Evolutionary conservation across 75 land plant genomes (phyloP).

Genomic region (Sequoia sempervirens): DNA sequence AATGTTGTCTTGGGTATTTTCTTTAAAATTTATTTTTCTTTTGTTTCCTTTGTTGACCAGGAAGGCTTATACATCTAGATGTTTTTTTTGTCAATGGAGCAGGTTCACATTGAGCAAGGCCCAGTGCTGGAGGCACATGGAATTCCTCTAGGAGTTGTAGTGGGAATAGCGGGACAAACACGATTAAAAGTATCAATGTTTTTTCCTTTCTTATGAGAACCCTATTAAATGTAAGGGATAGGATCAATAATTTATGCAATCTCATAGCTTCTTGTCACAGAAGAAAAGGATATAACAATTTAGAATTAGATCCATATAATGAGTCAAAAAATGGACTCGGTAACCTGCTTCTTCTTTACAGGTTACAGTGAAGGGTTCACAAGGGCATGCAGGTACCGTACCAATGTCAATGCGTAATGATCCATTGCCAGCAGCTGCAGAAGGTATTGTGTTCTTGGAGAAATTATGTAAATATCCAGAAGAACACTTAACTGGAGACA

Average conservation of each 20-base stretch:
- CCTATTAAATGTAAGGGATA: not conserved
- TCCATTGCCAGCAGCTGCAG: constrained; percentile 95
- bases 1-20: constrained; percentile 2
- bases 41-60: not conserved
- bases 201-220: not conserved
- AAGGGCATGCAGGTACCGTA: constrained; percentile 99
- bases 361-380: constrained; percentile 87
- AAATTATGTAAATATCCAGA: constrained; percentile 74
- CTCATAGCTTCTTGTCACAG: not conserved
- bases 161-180: constrained; percentile 97
- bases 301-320: not conserved
- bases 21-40: not conserved
- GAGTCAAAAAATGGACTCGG: not conserved
- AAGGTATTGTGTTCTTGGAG: constrained; percentile 74
- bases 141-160: constrained; percentile 79
- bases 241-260: not conserved
- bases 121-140: constrained; percentile 85
- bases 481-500: constrained; percentile 32
- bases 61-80: not conserved
- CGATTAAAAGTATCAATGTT: constrained; percentile 51
- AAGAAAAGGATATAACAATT: not conserved
- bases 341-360: constrained; percentile 21
- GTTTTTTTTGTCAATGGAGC: constrained; percentile 8
- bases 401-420: constrained; percentile 96
- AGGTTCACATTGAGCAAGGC: constrained; percentile 99